Evolutionary conservation across 2,329 filamentous ascomycete species (phyloP).

Genomic region (Pestalotiopsis fici): DNA sequence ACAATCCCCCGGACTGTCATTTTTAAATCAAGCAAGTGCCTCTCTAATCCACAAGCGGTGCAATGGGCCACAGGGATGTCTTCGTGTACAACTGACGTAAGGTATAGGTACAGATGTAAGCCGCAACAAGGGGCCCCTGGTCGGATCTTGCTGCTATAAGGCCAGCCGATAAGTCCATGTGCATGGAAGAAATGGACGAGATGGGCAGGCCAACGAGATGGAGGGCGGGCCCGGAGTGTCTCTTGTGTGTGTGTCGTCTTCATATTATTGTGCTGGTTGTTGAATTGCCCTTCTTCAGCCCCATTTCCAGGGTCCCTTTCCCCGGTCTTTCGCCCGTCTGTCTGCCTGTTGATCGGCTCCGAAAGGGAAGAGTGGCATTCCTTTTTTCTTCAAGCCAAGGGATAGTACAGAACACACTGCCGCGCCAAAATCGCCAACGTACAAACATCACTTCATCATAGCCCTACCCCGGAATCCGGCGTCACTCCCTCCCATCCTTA

Average conservation of each 20-base stretch:
- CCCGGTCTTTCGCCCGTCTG: background rate
- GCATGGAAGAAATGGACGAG: background rate
- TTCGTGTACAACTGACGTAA: constrained; percentile 4
- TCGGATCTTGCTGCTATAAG: background rate
- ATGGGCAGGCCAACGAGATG: constrained; percentile 1
- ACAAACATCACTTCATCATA: background rate
- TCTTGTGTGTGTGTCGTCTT: background rate
- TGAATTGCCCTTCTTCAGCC: background rate
- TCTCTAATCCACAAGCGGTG: background rate
- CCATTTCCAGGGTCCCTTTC: background rate
- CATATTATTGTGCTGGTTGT: background rate
- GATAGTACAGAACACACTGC: background rate
- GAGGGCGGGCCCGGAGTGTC: background rate
- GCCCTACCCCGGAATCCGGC: background rate
- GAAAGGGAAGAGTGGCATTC: background rate
- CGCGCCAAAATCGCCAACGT: background rate
- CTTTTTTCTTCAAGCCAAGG: background rate
- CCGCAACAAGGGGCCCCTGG: background rate
- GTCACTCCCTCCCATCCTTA: background rate
- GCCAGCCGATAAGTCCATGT: background rate
- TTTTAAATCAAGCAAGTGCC: constrained; percentile 4
- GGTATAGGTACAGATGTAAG: background rate
- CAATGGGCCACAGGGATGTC: background rate
- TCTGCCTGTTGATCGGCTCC: background rate
- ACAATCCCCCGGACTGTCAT: background rate